Percentiles rank a stretch among this genome's conserved stretches.
Conservation (phyloP, 768 basidiomycete genomes). For the Calocybe indica region DNA sequence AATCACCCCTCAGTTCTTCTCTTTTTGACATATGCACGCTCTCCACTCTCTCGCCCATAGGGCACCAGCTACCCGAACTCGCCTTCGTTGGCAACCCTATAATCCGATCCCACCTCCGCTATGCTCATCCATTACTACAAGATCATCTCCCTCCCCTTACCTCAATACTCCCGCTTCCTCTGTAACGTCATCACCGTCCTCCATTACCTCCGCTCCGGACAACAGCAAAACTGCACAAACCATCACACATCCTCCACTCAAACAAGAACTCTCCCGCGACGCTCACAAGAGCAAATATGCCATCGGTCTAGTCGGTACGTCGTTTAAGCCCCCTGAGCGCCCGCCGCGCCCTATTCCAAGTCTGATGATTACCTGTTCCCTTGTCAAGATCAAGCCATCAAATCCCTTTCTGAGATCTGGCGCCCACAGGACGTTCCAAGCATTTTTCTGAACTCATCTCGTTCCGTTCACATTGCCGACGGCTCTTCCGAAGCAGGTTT, state of each 20-base stretch:
- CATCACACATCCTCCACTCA: constrained; percentile 23
- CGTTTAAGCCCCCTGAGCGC: constrained; percentile 3
- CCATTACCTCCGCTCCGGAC: constrained; percentile 26
- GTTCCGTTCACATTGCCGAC: constrained; percentile 21
- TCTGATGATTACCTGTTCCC: constrained; percentile 10
- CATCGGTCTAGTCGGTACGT: constrained; percentile 65
- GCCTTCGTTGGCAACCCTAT: constrained; percentile 83
- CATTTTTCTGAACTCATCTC: constrained; percentile 36
- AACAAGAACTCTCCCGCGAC: constrained; percentile 27
- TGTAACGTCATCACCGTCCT: constrained; percentile 41
- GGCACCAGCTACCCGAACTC: constrained; percentile 61
- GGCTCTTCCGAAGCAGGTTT: constrained; percentile 6
- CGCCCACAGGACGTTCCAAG: constrained; percentile 66
- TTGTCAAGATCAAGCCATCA: constrained; percentile 68
- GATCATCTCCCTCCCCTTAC: constrained; percentile 36
- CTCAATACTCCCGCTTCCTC: constrained; percentile 56
- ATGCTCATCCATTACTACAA: constrained; percentile 28
- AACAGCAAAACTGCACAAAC: constrained; percentile 9
- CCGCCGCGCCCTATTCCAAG: constrained; percentile 1
- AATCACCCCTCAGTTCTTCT: constrained; percentile 23
- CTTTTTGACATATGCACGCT: constrained; percentile 31
- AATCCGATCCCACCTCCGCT: constrained; percentile 36
- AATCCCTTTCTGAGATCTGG: constrained; percentile 76
- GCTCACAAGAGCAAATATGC: constrained; percentile 60
- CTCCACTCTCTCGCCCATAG: constrained; percentile 58